Evolutionary conservation across 1,139 yeast genomes (phyloP).

Genomic region (Candida smagusa): DNA sequence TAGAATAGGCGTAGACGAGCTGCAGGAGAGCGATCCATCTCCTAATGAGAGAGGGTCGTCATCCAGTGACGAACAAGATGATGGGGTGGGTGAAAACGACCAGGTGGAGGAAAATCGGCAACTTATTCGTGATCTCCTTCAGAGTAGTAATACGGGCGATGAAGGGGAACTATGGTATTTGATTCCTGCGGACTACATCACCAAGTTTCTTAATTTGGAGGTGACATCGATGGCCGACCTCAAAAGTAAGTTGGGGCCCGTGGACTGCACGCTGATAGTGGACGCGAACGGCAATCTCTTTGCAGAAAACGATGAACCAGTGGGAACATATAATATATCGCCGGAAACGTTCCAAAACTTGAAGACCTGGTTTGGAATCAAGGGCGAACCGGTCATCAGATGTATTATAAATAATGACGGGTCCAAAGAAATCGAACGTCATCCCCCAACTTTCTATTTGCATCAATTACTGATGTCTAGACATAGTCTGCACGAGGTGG

Average conservation of each 20-base stretch:
- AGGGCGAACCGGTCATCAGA: constrained; percentile 46
- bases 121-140: constrained; percentile 21
- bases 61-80: background rate
- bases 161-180: constrained; percentile 41
- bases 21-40: background rate
- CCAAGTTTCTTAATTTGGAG: constrained; percentile 23
- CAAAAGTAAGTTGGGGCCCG: constrained; percentile 27
- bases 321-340: constrained; percentile 31
- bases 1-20: background rate
- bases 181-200: constrained; percentile 30
- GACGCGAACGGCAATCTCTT: constrained; percentile 31
- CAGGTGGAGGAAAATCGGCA: constrained; percentile 16
- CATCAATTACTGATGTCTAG: constrained; percentile 32
- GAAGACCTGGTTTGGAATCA: constrained; percentile 53
- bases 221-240: constrained; percentile 26
- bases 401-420: constrained; percentile 41
- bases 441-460: constrained; percentile 48
- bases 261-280: constrained; percentile 29
- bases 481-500: constrained; percentile 4
- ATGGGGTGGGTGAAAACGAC: background rate
- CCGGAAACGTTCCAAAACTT: constrained; percentile 42
- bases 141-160: constrained; percentile 13
- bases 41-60: background rate
- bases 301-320: constrained; percentile 28
- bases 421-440: constrained; percentile 46